phyloP scores from a whole-genome alignment of 2,329 filamentous ascomycete species.

The Clarireedia homoeocarpa region DNA sequence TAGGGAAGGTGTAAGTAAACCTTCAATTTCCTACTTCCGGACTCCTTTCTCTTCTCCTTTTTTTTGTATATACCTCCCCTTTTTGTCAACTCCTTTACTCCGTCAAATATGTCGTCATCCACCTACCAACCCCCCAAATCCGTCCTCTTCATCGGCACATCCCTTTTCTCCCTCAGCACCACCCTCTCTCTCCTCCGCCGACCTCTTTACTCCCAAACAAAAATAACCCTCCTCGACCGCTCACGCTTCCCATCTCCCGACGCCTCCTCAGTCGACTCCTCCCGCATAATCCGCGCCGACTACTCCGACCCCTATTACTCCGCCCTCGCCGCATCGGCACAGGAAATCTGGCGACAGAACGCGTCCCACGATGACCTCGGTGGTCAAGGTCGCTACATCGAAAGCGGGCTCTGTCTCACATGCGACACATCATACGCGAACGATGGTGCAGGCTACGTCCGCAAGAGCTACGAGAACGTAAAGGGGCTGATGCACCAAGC shows the following conservation, averaged over 20 bases:
- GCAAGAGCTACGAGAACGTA: conserved; percentile 55
- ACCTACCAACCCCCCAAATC: conserved; percentile 31
- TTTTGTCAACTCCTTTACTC: background rate
- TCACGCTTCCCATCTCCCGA: conserved; percentile 51
- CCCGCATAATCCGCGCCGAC: conserved; percentile 61
- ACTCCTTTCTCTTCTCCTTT: background rate
- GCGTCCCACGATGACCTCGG: conserved; percentile 42
- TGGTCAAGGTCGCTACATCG: conserved; percentile 58
- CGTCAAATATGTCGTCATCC: background rate
- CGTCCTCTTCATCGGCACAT: conserved; percentile 59
- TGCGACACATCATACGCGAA: conserved; percentile 37
- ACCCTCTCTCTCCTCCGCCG: conserved; percentile 63
- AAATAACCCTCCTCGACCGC: conserved; percentile 54
- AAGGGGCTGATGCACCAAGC: conserved; percentile 29
- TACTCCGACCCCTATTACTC: conserved; percentile 77
- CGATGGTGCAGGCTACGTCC: conserved; percentile 42
- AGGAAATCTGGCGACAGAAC: conserved; percentile 57
- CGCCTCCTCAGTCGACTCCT: conserved; percentile 53
- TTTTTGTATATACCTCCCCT: background rate
- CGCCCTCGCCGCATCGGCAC: conserved; percentile 62
- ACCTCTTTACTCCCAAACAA: conserved; percentile 40
- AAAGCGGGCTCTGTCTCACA: conserved; percentile 61
- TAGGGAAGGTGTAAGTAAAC: background rate
- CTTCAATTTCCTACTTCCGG: background rate
- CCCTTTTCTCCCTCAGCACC: conserved; percentile 52